Evolutionary conservation across 352 stramenopile genomes (phyloP).

Genomic region (Phytophthora chlamydospora): DNA sequence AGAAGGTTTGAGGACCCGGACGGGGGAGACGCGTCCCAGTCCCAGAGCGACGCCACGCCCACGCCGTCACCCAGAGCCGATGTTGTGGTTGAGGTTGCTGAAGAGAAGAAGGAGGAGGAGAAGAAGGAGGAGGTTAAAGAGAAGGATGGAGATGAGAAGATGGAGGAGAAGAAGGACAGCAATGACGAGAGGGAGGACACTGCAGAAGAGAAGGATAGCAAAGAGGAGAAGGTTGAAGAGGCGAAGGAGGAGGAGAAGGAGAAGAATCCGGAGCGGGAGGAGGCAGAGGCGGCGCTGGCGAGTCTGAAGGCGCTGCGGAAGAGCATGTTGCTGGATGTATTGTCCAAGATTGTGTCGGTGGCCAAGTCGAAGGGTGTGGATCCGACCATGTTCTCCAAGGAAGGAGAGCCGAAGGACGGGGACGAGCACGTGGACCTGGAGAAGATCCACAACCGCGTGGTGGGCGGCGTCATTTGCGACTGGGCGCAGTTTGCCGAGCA

Average conservation of each 20-base stretch:
- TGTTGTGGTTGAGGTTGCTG: not conserved
- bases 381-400: slow-evolving; percentile 54
- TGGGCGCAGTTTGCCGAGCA: slow-evolving; percentile 76
- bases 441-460: slow-evolving; percentile 52
- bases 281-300: slow-evolving; percentile 47
- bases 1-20: slow-evolving; percentile 43
- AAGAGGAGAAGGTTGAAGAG: slow-evolving; percentile 13
- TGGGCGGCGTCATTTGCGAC: slow-evolving; percentile 48
- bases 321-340: slow-evolving; percentile 78
- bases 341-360: slow-evolving; percentile 84
- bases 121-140: slow-evolving; percentile 7
- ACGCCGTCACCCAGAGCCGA: slow-evolving; percentile 29
- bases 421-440: slow-evolving; percentile 54
- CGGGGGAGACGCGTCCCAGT: slow-evolving; percentile 27
- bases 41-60: slow-evolving; percentile 30
- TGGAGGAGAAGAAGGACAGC: slow-evolving; percentile 2
- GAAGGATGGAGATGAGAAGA: not conserved
- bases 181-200: slow-evolving; percentile 11
- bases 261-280: slow-evolving; percentile 30
- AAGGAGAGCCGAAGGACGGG: not conserved
- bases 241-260: slow-evolving; percentile 14
- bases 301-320: slow-evolving; percentile 59
- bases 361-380: slow-evolving; percentile 77
- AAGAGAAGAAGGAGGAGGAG: slow-evolving; percentile 10
- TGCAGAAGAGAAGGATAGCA: not conserved